Conservation (phyloP, 2,329 filamentous ascomycete species). For the Boeremia lycopersici region DNA sequence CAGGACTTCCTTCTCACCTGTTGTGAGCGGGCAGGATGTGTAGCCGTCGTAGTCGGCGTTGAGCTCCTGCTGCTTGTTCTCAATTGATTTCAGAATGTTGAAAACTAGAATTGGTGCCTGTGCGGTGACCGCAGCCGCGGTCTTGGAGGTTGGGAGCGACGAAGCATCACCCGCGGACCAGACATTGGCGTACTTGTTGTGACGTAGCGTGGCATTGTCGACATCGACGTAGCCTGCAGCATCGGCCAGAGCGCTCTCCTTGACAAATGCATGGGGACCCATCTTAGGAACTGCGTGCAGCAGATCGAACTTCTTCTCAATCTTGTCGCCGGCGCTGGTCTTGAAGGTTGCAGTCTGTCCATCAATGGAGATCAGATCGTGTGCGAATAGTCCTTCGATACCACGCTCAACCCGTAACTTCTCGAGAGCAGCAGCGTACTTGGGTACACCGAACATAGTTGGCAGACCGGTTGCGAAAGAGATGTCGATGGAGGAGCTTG, state of each 20-base stretch:
- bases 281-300: constrained; percentile 49
- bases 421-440: constrained; percentile 46
- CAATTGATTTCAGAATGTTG: constrained; percentile 41
- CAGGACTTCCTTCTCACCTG: constrained; percentile 65
- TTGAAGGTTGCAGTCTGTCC: constrained; percentile 47
- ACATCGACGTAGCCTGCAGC: constrained; percentile 48
- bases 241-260: constrained; percentile 43
- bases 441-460: constrained; percentile 50
- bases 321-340: constrained; percentile 30
- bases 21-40: constrained; percentile 48
- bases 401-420: constrained; percentile 44
- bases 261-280: constrained; percentile 46
- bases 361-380: constrained; percentile 46
- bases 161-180: constrained; percentile 50
- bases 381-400: constrained; percentile 48
- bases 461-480: constrained; percentile 49
- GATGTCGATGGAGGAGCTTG: constrained; percentile 43
- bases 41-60: constrained; percentile 45
- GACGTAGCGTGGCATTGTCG: constrained; percentile 41
- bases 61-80: constrained; percentile 28
- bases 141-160: constrained; percentile 48
- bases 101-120: constrained; percentile 45
- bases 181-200: constrained; percentile 48
- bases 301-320: constrained; percentile 46
- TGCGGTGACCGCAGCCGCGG: constrained; percentile 47